Conservation (phyloP, 805 yeast species). For the Cyberlindnera mycetangii region DNA sequence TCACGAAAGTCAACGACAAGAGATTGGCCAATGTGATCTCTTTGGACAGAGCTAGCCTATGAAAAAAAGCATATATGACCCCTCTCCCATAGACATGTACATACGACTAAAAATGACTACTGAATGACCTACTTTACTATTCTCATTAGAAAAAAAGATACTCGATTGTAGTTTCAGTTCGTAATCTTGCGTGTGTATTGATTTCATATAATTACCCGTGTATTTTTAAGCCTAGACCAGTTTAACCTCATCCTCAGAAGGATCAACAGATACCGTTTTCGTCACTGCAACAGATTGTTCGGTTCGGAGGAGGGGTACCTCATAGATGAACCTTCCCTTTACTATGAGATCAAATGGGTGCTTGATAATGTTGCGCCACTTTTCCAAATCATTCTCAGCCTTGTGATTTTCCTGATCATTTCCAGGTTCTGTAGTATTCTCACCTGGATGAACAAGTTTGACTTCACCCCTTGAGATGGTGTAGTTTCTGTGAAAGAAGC, state of each 20-base stretch:
- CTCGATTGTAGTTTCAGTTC: no score
- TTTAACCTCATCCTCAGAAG: constrained; percentile 27
- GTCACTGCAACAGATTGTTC: constrained; percentile 60
- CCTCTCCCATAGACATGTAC: not conserved
- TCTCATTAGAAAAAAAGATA: not conserved
- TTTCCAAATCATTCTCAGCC: constrained; percentile 36
- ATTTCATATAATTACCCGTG: no score
- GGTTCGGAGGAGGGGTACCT: constrained; percentile 58
- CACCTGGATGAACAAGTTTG: constrained; percentile 74
- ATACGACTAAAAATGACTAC: not conserved
- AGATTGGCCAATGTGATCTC: constrained; percentile 57
- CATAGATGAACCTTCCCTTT: constrained; percentile 77
- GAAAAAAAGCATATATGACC: not conserved
- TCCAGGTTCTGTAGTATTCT: constrained; percentile 25
- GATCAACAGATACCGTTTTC: constrained; percentile 55
- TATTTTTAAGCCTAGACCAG: no score
- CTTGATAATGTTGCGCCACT: constrained; percentile 72
- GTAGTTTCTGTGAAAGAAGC: constrained; percentile 62
- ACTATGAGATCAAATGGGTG: constrained; percentile 85
- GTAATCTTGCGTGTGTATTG: no score
- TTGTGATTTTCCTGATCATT: constrained; percentile 27
- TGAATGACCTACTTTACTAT: constrained; percentile 7
- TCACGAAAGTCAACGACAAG: constrained; percentile 58
- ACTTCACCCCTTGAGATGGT: constrained; percentile 65
- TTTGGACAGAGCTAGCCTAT: constrained; percentile 37